Evolutionary conservation across 192 early-diverging fungal species (phyloP).

Genomic region (Backusella macrospora): DNA sequence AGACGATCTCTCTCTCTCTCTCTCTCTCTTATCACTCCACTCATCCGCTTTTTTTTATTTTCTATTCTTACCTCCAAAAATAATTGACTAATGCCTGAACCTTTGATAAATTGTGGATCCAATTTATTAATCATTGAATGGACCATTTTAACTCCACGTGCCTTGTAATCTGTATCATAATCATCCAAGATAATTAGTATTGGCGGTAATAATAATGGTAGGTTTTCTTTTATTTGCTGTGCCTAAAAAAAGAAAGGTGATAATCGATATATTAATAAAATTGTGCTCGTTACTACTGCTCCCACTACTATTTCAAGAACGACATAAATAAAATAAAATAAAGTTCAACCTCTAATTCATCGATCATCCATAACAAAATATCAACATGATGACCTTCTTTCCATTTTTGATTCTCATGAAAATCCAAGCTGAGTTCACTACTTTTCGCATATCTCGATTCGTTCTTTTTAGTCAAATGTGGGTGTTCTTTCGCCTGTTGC

Average conservation of each 20-base stretch:
- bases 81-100: constrained; percentile 25
- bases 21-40: background rate
- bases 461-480: background rate
- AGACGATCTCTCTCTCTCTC: too few relatives aligned
- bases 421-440: constrained; percentile 3
- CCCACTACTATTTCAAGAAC: too few relatives aligned
- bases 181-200: constrained; percentile 31
- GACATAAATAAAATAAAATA: too few relatives aligned
- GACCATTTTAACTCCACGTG: constrained; percentile 11
- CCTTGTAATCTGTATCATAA: constrained; percentile 29
- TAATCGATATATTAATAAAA: too few relatives aligned
- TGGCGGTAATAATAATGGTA: constrained; percentile 20
- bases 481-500: constrained; percentile 17
- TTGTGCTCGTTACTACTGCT: too few relatives aligned
- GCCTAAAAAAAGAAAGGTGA: background rate
- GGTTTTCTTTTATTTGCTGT: constrained; percentile 7
- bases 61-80: constrained; percentile 30
- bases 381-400: constrained; percentile 12
- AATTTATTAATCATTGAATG: constrained; percentile 28
- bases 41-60: background rate
- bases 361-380: constrained; percentile 24
- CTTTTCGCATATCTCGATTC: constrained; percentile 9
- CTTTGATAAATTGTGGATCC: background rate
- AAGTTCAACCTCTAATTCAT: background rate
- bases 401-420: constrained; percentile 19